These are phyloP conservation scores for Tuber brumale DNA, from an alignment of 495 filamentous ascomycete species.

Conservation along the genomic window DNA sequence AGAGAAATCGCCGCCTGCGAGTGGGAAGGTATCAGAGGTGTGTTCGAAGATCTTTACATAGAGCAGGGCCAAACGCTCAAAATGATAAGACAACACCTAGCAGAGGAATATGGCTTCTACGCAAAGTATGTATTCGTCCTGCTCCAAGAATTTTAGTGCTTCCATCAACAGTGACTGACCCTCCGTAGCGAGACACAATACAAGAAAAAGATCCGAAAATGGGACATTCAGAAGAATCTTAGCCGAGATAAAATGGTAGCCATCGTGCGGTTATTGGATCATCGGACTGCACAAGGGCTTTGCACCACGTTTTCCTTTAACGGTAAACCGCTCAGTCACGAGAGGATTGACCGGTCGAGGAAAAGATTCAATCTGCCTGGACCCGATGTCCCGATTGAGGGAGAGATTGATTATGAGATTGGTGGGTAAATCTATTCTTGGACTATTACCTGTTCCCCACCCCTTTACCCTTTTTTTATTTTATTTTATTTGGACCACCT, in stretches of 20 bases:
- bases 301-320: constrained; percentile 9
- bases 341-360: constrained; percentile 9
- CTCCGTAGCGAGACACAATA: constrained; percentile 8
- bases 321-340: neutral
- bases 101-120: constrained; percentile 6
- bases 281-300: constrained; percentile 2
- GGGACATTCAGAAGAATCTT: constrained; percentile 14
- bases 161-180: neutral
- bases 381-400: neutral
- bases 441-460: neutral
- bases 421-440: neutral
- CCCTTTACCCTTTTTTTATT: neutral
- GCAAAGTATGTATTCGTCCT: constrained; percentile 8
- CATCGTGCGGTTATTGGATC: constrained; percentile 9
- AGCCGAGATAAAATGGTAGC: constrained; percentile 4
- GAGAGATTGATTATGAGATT: neutral
- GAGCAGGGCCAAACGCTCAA: neutral
- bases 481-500: neutral
- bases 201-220: constrained; percentile 12
- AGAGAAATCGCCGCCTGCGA: constrained; percentile 8
- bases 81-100: constrained; percentile 7
- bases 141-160: neutral
- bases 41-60: constrained; percentile 7
- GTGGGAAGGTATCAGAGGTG: constrained; percentile 10
- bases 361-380: constrained; percentile 6